Evolutionary conservation across 352 stramenopile species (phyloP).

Genomic region (Phytophthora quininea): DNA sequence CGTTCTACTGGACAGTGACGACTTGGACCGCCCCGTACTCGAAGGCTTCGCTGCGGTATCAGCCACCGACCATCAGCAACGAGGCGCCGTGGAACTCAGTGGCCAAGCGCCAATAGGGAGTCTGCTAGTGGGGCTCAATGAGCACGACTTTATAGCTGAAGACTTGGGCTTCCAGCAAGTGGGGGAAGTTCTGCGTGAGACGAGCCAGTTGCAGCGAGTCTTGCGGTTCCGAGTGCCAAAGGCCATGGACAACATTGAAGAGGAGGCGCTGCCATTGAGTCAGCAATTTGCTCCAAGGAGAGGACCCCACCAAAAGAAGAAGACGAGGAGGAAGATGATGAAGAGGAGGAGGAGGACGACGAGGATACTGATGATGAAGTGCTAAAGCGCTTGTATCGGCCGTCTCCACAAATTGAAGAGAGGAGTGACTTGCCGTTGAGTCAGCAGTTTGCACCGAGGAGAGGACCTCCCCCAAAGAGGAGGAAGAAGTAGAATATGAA

Average conservation of each 20-base stretch:
- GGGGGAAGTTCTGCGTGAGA: constrained; percentile 54
- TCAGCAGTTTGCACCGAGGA: constrained; percentile 28
- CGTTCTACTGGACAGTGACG: constrained; percentile 62
- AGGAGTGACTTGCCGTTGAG: constrained; percentile 26
- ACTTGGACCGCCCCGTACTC: constrained; percentile 46
- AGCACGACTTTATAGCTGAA: constrained; percentile 47
- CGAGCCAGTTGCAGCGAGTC: constrained; percentile 39
- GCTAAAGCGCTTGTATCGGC: background rate
- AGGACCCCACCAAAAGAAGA: background rate
- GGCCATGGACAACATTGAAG: constrained; percentile 7
- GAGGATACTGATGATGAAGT: constrained; percentile 1
- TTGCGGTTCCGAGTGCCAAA: constrained; percentile 54
- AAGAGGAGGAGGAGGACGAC: constrained; percentile 9
- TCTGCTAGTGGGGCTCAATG: constrained; percentile 70
- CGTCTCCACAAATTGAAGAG: background rate
- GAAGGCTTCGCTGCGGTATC: constrained; percentile 55
- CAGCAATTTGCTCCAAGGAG: constrained; percentile 12
- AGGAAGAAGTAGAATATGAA: constrained; percentile 9
- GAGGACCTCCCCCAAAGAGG: constrained; percentile 15
- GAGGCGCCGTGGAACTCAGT: constrained; percentile 55
- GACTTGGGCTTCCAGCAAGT: constrained; percentile 51
- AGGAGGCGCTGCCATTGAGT: constrained; percentile 12
- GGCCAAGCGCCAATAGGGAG: constrained; percentile 47
- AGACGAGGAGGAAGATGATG: background rate
- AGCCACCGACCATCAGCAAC: constrained; percentile 20